Conservation (phyloP, 2,329 filamentous ascomycete genomes). For the Xylariales sp. region DNA sequence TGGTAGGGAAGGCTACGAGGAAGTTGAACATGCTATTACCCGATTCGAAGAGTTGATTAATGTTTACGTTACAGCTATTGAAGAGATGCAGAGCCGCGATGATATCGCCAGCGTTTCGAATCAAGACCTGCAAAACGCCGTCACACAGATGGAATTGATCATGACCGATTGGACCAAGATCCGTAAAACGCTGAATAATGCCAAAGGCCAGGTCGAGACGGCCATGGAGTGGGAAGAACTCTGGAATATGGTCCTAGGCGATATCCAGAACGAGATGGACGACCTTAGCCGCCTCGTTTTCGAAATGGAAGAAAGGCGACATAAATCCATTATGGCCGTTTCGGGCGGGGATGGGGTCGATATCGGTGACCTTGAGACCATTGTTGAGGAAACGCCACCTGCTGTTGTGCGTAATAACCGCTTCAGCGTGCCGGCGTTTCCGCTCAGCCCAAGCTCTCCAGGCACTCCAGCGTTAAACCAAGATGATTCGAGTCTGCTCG, state of each 20-base stretch:
- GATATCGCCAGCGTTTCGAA: conserved; percentile 80
- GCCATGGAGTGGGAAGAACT: conserved; percentile 99
- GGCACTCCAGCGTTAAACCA: conserved; percentile 69
- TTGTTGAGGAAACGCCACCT: conserved; percentile 85
- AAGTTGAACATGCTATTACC: conserved; percentile 78
- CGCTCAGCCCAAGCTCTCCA: conserved; percentile 71
- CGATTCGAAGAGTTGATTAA: conserved; percentile 91
- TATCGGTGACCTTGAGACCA: conserved; percentile 90
- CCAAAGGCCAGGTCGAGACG: conserved; percentile 92
- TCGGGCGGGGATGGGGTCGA: conserved; percentile 75
- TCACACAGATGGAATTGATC: conserved; percentile 90
- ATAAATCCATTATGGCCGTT: conserved; percentile 77
- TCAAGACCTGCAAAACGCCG: conserved; percentile 78
- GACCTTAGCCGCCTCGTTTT: conserved; percentile 85
- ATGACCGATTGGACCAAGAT: conserved; percentile 87
- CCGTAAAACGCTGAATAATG: conserved; percentile 77
- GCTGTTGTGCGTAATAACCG: conserved; percentile 69
- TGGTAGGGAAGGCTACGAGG: conserved; percentile 81
- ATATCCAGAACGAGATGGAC: conserved; percentile 89
- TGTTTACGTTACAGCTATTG: conserved; percentile 93
- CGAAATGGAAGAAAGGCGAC: conserved; percentile 96
- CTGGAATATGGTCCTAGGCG: conserved; percentile 92
- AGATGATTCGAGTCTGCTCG: conserved; percentile 89
- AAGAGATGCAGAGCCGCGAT: conserved; percentile 81
- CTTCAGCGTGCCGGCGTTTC: conserved; percentile 74